These are phyloP conservation scores for Penicillium turbatum DNA, from an alignment of 495 filamentous ascomycete species.

Conservation along the genomic window DNA sequence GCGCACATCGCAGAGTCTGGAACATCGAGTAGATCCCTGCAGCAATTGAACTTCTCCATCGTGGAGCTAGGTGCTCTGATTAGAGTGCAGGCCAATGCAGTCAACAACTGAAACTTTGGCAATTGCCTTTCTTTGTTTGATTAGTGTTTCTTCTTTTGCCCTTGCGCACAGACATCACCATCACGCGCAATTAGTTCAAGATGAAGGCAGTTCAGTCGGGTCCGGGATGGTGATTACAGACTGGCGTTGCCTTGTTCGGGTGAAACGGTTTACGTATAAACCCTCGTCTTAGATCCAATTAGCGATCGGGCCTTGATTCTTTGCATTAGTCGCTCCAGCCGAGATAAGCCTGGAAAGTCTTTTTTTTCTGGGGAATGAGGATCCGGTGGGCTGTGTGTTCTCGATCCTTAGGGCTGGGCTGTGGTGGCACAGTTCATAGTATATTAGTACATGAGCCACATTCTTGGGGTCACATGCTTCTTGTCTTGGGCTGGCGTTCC, in stretches of 20 bases:
- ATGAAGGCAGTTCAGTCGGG: not conserved
- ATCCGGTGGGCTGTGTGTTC: not conserved
- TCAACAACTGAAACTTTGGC: not conserved
- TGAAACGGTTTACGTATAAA: too few species aligned
- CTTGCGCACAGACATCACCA: conserved; percentile 2
- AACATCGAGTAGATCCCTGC: not conserved
- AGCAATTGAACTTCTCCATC: not conserved
- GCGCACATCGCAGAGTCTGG: not conserved
- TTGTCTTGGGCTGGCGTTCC: too few species aligned
- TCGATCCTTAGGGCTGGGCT: not conserved
- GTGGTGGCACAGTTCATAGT: too few species aligned
- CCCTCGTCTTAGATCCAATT: too few species aligned
- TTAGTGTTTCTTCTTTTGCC: not conserved
- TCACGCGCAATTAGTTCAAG: not conserved
- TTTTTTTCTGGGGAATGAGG: too few species aligned
- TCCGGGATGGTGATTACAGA: not conserved
- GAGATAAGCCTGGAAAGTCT: not conserved
- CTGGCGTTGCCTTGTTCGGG: too few species aligned
- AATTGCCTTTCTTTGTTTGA: not conserved
- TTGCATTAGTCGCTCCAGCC: conserved; percentile 1
- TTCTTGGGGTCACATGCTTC: not conserved
- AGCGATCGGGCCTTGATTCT: not conserved
- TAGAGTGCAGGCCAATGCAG: conserved; percentile 5
- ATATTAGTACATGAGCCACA: too few species aligned
- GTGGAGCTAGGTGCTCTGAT: not conserved